Evolutionary conservation across 176 grass and related monocot species (phyloP), one percentile per base, ranked within the genome.

Genomic region (Dendrocalamus sinicus): DNA sequence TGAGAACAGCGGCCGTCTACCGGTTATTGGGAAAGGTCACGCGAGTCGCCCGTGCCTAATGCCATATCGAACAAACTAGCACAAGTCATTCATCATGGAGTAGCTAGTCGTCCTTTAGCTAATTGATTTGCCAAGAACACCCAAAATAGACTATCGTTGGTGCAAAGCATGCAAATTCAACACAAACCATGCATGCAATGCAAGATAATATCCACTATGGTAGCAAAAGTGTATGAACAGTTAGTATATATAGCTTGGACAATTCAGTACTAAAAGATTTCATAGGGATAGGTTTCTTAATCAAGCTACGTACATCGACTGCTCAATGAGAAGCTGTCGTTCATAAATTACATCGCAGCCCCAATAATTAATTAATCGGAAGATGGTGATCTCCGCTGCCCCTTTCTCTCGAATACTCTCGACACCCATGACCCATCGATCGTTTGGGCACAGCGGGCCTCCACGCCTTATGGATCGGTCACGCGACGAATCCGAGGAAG

Each of bases 401-500:
- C 62, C 62, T 65, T 65, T 15, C 26, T 7, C 26, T 30, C 11
- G 61, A 64, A 15, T 32, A 14, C 62, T 7, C 61, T 65, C 26
- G 26, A 65, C 26, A 16, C 35, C 62, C 26, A 35, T 16, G 62
- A 12, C 59, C 59, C 59, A 12, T 26, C 59, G 10, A 61, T 26
- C n/a, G 2, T 65, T 59, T 64, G 4, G 24, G 61, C 61, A 26
- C 60, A 28, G 60, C 60, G 2, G 2, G 62, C 24, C 13, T 32
- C 39, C 16, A 9, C 67, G 8, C 67, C 67, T 7, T 19, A 30
- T 9, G 14, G 23, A 24, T 14, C 46, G 59, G 3, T 88, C 66
- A 88, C 16, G 80, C 80, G 45, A 88, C 86, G 73, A 64, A 88
- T 46, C 86, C 86, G 53, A 83, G 86, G 80, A 88, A 88, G 86